Percentiles rank a stretch among this genome's conserved stretches.
These are phyloP conservation scores for Cladosporium cucumerinum DNA, from an alignment of 2,329 filamentous ascomycete genomes.

Conservation along the genomic window DNA sequence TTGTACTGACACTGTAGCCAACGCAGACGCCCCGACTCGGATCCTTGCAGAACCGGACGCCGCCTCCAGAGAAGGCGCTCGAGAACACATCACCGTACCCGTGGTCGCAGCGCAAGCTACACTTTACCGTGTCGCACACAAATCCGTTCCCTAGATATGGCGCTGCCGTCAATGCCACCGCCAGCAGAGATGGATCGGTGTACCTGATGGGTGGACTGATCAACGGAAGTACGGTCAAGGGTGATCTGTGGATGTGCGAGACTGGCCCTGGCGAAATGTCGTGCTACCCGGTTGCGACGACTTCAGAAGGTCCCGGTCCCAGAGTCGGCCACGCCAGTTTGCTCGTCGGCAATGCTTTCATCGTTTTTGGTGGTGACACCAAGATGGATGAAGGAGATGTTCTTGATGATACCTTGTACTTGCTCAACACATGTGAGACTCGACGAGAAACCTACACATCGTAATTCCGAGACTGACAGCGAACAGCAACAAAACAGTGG, in stretches of 20 bases:
- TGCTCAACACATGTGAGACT: slow-evolving; percentile 90
- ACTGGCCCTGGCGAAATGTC: slow-evolving; percentile 76
- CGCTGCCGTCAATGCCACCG: slow-evolving; percentile 85
- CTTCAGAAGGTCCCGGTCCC: slow-evolving; percentile 89
- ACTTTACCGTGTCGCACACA: slow-evolving; percentile 75
- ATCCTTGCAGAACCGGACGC: slow-evolving; percentile 32
- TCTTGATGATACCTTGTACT: slow-evolving; percentile 90
- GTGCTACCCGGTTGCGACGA: slow-evolving; percentile 88
- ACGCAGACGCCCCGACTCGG: slow-evolving; percentile 15
- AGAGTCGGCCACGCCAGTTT: slow-evolving; percentile 92
- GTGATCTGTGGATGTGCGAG: slow-evolving; percentile 97
- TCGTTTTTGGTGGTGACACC: slow-evolving; percentile 97
- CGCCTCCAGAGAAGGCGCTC: slow-evolving; percentile 41
- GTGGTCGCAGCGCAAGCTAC: slow-evolving; percentile 87
- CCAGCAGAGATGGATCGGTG: slow-evolving; percentile 94
- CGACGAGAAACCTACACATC: not conserved
- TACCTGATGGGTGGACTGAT: slow-evolving; percentile 98
- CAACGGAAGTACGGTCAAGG: slow-evolving; percentile 91
- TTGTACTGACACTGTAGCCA: slow-evolving; percentile 25
- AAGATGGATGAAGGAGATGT: slow-evolving; percentile 92
- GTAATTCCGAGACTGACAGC: slow-evolving; percentile 29
- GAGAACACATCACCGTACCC: slow-evolving; percentile 80
- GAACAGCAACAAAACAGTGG: slow-evolving; percentile 90
- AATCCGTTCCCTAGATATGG: slow-evolving; percentile 96
- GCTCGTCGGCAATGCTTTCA: slow-evolving; percentile 96